Conservation (phyloP, 1,284 basidiomycete genomes). For the Cryptococcus hybrid region DNA sequence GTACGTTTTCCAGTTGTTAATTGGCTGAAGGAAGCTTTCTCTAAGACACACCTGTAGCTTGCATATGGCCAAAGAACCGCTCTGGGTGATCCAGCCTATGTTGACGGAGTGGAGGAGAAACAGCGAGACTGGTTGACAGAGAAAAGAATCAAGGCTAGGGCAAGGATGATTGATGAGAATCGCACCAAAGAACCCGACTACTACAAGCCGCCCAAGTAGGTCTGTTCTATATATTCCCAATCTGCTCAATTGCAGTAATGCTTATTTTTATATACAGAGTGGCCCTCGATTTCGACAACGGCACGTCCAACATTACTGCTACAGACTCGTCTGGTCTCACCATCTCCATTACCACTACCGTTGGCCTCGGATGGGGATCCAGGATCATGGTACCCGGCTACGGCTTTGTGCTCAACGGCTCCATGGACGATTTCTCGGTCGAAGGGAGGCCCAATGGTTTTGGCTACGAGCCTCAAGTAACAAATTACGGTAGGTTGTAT, state of each 20-base stretch:
- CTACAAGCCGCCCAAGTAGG: conserved; percentile 28
- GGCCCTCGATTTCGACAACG: conserved; percentile 4
- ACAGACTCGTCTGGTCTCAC: conserved; percentile 38
- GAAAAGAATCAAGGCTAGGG: conserved; percentile 6
- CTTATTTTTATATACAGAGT: too few species aligned
- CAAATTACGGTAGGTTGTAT: conserved; percentile 36
- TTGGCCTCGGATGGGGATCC: conserved; percentile 42
- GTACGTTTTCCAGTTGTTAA: not conserved
- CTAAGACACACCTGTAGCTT: conserved; percentile 11
- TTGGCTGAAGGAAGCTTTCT: not conserved
- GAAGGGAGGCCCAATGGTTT: conserved; percentile 35
- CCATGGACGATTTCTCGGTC: conserved; percentile 46
- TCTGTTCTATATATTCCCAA: not conserved
- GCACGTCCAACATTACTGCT: conserved; percentile 44
- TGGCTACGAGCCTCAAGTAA: conserved; percentile 37
- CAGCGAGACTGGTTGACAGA: conserved; percentile 24
- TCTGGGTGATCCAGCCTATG: conserved; percentile 41
- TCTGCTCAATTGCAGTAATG: too few species aligned
- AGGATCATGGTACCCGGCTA: conserved; percentile 42
- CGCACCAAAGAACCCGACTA: conserved; percentile 24
- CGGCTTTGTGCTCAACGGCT: conserved; percentile 46
- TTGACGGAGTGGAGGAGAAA: conserved; percentile 23
- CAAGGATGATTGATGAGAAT: conserved; percentile 25
- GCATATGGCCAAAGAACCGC: conserved; percentile 35
- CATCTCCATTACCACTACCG: conserved; percentile 42